Evolutionary conservation across 352 stramenopile species (phyloP).

Genomic region (Phytophthora cactorum): DNA sequence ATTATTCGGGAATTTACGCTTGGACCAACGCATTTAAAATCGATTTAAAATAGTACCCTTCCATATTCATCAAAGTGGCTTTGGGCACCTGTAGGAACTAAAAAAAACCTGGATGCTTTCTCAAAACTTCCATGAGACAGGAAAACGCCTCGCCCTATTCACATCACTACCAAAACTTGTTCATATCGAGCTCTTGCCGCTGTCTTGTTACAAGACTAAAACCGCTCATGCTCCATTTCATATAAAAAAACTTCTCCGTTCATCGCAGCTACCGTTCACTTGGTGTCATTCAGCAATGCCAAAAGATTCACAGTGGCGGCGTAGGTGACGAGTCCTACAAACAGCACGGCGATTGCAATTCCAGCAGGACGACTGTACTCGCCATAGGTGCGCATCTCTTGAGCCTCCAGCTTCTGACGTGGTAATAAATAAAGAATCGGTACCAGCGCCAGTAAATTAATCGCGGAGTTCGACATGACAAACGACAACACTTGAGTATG

Average conservation of each 20-base stretch:
- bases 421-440: constrained; percentile 76
- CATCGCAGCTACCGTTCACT: constrained; percentile 11
- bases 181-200: constrained; percentile 8
- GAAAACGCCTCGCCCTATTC: constrained; percentile 15
- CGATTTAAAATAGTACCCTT: too few relatives aligned
- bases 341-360: constrained; percentile 44
- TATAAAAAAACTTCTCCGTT: constrained; percentile 5
- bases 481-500: constrained; percentile 49
- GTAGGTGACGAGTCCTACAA: constrained; percentile 52
- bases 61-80: too few relatives aligned
- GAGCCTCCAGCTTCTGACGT: constrained; percentile 64
- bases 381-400: constrained; percentile 68
- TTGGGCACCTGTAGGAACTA: too few relatives aligned
- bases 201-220: constrained; percentile 3
- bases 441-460: constrained; percentile 61
- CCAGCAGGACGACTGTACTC: constrained; percentile 49
- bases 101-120: too few relatives aligned
- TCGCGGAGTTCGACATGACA: constrained; percentile 47
- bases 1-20: too few relatives aligned
- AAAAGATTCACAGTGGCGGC: constrained; percentile 52
- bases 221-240: constrained; percentile 1
- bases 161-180: constrained; percentile 27
- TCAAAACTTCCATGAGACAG: too few relatives aligned
- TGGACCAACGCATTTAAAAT: too few relatives aligned
- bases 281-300: constrained; percentile 41